Percentiles rank a stretch among this genome's conserved stretches.
phyloP scores from a whole-genome alignment of 345 rosid genomes.

The Citrus sinensis region DNA sequence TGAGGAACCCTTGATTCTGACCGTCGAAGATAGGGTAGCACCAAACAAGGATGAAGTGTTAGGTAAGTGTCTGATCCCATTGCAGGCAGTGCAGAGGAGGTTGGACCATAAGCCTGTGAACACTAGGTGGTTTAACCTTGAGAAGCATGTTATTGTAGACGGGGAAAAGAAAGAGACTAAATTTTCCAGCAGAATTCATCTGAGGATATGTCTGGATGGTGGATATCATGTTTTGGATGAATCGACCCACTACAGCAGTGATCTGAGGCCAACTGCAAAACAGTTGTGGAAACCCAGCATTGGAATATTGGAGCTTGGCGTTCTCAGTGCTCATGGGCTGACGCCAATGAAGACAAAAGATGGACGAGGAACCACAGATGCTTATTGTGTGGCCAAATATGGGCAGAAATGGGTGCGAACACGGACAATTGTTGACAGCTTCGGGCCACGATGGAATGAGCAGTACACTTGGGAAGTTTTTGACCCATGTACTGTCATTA shows the following conservation, averaged over 20 bases:
- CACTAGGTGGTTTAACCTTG: constrained; percentile 76
- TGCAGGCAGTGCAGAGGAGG: constrained; percentile 71
- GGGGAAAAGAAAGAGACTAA: constrained; percentile 79
- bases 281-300: constrained; percentile 83
- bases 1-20: constrained; percentile 73
- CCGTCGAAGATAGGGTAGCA: constrained; percentile 71
- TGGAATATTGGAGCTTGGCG: constrained; percentile 72
- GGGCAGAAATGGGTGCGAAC: constrained; percentile 99
- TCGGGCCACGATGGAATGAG: constrained; percentile 90
- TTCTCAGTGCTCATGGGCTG: constrained; percentile 81
- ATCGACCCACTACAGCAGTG: constrained; percentile 94
- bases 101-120: constrained; percentile 74
- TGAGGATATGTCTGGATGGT: constrained; percentile 83
- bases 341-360: constrained; percentile 88
- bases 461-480: constrained; percentile 98
- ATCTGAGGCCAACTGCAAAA: constrained; percentile 89
- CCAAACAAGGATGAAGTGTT: constrained; percentile 73
- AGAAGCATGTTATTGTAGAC: constrained; percentile 67
- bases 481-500: constrained; percentile 92
- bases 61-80: constrained; percentile 57
- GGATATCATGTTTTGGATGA: constrained; percentile 99
- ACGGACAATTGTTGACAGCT: constrained; percentile 81
- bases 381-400: constrained; percentile 94
- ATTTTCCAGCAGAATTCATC: constrained; percentile 86
- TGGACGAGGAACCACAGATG: constrained; percentile 86